Evolutionary conservation across 768 basidiomycete species (phyloP).

Genomic region (Suillus tomentosus): DNA sequence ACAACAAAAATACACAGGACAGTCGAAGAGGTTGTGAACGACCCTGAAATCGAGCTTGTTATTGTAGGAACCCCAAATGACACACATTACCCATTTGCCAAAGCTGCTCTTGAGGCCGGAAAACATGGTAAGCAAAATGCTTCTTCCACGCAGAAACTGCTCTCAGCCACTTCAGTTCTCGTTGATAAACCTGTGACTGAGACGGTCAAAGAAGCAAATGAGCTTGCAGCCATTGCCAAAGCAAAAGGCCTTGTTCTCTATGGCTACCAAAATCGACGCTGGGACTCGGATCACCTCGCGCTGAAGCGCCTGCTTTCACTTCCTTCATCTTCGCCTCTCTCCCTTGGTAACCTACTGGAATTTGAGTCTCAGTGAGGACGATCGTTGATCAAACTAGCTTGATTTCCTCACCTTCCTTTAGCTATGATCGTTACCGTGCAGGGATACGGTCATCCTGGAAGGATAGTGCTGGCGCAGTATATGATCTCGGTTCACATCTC

Average conservation of each 20-base stretch:
- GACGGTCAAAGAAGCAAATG: conserved; percentile 55
- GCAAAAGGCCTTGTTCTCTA: conserved; percentile 65
- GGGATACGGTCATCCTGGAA: conserved; percentile 78
- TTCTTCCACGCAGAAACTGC: neutral
- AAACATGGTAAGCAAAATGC: conserved; percentile 59
- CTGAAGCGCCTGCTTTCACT: conserved; percentile 59
- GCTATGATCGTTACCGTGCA: conserved; percentile 75
- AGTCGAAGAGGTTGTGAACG: conserved; percentile 60
- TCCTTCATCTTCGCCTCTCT: conserved; percentile 50
- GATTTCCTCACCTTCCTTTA: conserved; percentile 26
- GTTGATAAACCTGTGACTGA: conserved; percentile 81
- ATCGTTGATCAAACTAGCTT: neutral
- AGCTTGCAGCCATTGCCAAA: conserved; percentile 61
- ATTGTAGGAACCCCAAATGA: conserved; percentile 73
- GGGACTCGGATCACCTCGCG: conserved; percentile 78
- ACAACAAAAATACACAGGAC: conserved; percentile 57
- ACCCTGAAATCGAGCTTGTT: conserved; percentile 66
- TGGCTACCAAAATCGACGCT: conserved; percentile 74
- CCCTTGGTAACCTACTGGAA: conserved; percentile 63
- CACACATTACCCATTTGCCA: conserved; percentile 71
- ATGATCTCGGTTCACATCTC: conserved; percentile 79
- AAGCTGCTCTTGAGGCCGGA: conserved; percentile 64
- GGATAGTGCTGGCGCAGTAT: conserved; percentile 68
- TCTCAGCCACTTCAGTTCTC: conserved; percentile 48
- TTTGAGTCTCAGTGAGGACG: conserved; percentile 71